These are phyloP conservation scores for Nasturtium officinale DNA, from an alignment of 345 rosid species.

Conservation along the genomic window DNA sequence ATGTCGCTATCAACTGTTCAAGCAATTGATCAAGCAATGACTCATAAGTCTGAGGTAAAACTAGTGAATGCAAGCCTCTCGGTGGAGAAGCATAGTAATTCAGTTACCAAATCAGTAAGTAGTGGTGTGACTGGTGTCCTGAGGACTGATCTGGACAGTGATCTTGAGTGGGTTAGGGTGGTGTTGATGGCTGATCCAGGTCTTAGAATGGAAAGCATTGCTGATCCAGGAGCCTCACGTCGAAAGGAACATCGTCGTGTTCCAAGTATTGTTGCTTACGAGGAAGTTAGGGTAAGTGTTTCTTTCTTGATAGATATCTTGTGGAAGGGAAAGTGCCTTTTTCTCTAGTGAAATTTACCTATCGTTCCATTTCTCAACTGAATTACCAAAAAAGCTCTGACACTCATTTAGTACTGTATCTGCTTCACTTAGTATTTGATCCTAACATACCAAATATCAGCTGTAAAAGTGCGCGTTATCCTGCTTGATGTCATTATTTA, in stretches of 20 bases:
- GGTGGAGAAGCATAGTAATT: slow-evolving; percentile 51
- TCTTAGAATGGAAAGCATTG: slow-evolving; percentile 68
- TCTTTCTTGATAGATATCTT: slow-evolving; percentile 20
- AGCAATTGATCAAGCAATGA: slow-evolving; percentile 99
- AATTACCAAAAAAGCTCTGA: slow-evolving; percentile 1
- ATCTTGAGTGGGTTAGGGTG: slow-evolving; percentile 91
- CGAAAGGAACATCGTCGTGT: slow-evolving; percentile 97
- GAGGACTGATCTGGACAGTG: slow-evolving; percentile 44
- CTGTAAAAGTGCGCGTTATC: not conserved
- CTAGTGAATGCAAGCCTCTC: slow-evolving; percentile 64
- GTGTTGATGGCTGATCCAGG: slow-evolving; percentile 84
- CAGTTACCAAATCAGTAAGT: slow-evolving; percentile 7
- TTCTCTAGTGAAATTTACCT: slow-evolving; percentile 3
- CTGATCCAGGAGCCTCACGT: slow-evolving; percentile 57
- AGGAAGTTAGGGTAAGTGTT: slow-evolving; percentile 93
- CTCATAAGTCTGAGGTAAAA: slow-evolving; percentile 74
- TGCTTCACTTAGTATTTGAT: not conserved
- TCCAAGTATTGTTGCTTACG: slow-evolving; percentile 94
- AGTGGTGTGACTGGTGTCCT: slow-evolving; percentile 23
- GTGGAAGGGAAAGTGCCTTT: slow-evolving; percentile 3
- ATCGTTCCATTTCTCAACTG: not conserved
- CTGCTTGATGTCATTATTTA: slow-evolving; percentile 6
- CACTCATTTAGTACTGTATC: slow-evolving; percentile 2
- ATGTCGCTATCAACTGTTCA: slow-evolving; percentile 93
- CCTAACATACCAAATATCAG: not conserved